phyloP scores from a whole-genome alignment of 441 rosid species.

The Gossypium laxum region DNA sequence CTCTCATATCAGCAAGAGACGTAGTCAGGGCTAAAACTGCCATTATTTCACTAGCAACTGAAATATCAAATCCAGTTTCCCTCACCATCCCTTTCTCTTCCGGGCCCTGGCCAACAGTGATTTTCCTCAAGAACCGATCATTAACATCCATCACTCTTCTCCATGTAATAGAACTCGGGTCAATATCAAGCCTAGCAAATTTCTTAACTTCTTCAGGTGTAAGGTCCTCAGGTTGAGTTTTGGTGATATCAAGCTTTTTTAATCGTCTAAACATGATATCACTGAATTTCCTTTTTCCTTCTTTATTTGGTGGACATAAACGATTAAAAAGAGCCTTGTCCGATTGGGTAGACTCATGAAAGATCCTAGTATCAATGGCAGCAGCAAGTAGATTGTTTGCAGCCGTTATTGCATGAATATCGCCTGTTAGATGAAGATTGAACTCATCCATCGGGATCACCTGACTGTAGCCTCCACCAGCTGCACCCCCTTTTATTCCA shows the following conservation, averaged over 20 bases:
- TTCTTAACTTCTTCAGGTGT: conserved; percentile 63
- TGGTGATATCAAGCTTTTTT: conserved; percentile 73
- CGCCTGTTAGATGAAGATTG: conserved; percentile 92
- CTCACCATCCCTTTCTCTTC: conserved; percentile 94
- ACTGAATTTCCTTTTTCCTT: conserved; percentile 66
- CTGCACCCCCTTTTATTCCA: conserved; percentile 98
- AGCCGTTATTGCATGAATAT: conserved; percentile 94
- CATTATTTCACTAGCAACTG: conserved; percentile 99
- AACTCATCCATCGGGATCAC: conserved; percentile 99
- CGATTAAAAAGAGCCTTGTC: conserved; percentile 91
- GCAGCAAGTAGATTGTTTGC: conserved; percentile 98
- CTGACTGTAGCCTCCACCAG: conserved; percentile 97
- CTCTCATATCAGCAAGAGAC: conserved; percentile 92
- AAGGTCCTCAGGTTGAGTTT: conserved; percentile 76
- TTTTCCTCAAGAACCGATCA: conserved; percentile 85
- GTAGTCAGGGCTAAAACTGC: conserved; percentile 95
- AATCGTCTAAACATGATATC: conserved; percentile 79
- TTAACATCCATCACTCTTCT: conserved; percentile 96
- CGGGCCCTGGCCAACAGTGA: conserved; percentile 79
- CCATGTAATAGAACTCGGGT: conserved; percentile 79
- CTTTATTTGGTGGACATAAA: conserved; percentile 72
- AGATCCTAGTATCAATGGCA: conserved; percentile 87
- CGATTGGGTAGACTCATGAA: conserved; percentile 78
- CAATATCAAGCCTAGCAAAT: conserved; percentile 83
- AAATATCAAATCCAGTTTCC: conserved; percentile 88